phyloP scores from a whole-genome alignment of 805 yeast genomes.

The Candida golubevii region DNA sequence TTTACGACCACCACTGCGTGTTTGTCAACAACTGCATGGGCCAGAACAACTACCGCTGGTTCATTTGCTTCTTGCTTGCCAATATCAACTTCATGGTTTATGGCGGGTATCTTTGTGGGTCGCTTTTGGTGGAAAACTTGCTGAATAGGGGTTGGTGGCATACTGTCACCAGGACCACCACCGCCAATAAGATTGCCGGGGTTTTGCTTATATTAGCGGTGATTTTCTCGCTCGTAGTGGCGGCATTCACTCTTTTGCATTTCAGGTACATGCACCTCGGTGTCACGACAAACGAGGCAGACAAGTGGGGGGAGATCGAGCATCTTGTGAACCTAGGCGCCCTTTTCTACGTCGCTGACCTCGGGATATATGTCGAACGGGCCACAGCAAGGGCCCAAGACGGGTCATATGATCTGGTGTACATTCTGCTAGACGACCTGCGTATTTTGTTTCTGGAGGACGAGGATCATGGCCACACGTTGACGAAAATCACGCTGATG shows the following conservation, averaged over 20 bases:
- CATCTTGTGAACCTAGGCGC: conserved; percentile 14
- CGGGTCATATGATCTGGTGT: conserved; percentile 18
- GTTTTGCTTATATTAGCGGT: conserved; percentile 43
- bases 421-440: conserved; percentile 27
- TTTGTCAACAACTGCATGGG: conserved; percentile 79
- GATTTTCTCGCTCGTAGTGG: conserved; percentile 39
- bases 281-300: conserved; percentile 69
- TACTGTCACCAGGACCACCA: conserved; percentile 23
- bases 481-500: conserved; percentile 22
- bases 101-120: conserved; percentile 37
- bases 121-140: conserved; percentile 14
- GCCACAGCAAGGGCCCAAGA: conserved; percentile 11
- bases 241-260: conserved; percentile 32
- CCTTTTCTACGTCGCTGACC: conserved; percentile 11
- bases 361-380: conserved; percentile 21
- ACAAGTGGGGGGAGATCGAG: conserved; percentile 66
- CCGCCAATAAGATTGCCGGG: conserved; percentile 37
- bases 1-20: conserved; percentile 58
- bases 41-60: conserved; percentile 56
- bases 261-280: conserved; percentile 54
- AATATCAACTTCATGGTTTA: conserved; percentile 42
- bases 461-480: conserved; percentile 8
- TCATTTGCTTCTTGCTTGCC: conserved; percentile 45
- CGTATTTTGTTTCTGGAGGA: conserved; percentile 17
- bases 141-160: conserved; percentile 17